These are phyloP conservation scores for Suillus bovinus DNA, from an alignment of 768 basidiomycete genomes.

Conservation along the genomic window DNA sequence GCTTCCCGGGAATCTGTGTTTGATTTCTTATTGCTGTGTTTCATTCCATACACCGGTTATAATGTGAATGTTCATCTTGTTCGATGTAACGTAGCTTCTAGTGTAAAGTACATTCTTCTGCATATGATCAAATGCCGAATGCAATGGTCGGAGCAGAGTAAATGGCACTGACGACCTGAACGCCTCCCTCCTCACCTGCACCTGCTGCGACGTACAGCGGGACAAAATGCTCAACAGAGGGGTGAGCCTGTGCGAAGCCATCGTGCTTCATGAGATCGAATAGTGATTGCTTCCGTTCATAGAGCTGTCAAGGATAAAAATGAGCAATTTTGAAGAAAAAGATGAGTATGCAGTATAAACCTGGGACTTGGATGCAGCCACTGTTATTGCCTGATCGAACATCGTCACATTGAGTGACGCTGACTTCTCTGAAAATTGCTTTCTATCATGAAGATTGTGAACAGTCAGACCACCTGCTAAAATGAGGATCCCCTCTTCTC, in stretches of 20 bases:
- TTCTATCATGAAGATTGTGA: constrained; percentile 62
- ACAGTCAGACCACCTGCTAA: constrained; percentile 70
- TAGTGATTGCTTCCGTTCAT: constrained; percentile 56
- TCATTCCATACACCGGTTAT: neutral
- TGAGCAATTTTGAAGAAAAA: neutral
- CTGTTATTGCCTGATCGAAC: constrained; percentile 60
- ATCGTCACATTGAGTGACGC: constrained; percentile 49
- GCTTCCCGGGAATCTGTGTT: neutral
- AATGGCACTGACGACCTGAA: constrained; percentile 48
- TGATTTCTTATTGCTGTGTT: neutral
- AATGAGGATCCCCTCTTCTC: constrained; percentile 65
- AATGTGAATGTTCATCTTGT: neutral
- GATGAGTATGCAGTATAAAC: constrained; percentile 36
- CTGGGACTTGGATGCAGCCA: constrained; percentile 50
- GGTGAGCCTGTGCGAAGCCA: constrained; percentile 69
- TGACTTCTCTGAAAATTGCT: constrained; percentile 49
- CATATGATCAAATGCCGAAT: constrained; percentile 50
- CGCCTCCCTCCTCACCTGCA: constrained; percentile 59
- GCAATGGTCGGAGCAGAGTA: constrained; percentile 67
- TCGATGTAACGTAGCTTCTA: neutral
- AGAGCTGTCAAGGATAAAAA: constrained; percentile 35
- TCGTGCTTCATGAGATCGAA: constrained; percentile 53
- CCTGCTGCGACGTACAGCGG: constrained; percentile 79
- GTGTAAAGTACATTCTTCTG: constrained; percentile 11
- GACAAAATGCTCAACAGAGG: constrained; percentile 79